Percentiles rank a stretch among this genome's conserved stretches.
Evolutionary conservation across 352 stramenopile genomes (phyloP).

Genomic region (Phytophthora cactorum): DNA sequence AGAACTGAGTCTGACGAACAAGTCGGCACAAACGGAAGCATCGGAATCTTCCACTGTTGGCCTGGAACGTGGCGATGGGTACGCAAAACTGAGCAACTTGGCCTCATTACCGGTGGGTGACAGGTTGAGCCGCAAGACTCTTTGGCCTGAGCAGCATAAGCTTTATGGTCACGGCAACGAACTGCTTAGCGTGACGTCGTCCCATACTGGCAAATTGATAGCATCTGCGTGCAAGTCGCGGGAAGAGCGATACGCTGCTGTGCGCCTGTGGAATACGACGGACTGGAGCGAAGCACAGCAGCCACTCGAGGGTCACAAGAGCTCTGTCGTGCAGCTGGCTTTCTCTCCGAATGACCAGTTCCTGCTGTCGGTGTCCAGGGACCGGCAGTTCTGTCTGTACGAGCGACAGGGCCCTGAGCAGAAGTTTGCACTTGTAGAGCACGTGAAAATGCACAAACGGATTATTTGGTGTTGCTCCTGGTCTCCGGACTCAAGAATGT

Average conservation of each 20-base stretch:
- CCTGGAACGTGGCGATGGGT: slow-evolving; percentile 35
- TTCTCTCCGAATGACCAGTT: slow-evolving; percentile 72
- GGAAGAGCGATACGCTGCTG: slow-evolving; percentile 64
- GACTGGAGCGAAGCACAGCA: slow-evolving; percentile 56
- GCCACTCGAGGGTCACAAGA: slow-evolving; percentile 74
- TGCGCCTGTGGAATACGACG: slow-evolving; percentile 72
- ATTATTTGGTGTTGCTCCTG: slow-evolving; percentile 87
- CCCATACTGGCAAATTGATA: slow-evolving; percentile 54
- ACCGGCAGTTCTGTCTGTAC: slow-evolving; percentile 78
- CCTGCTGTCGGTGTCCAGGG: slow-evolving; percentile 74
- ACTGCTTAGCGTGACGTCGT: slow-evolving; percentile 70
- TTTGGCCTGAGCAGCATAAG: slow-evolving; percentile 82
- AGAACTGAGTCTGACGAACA: slow-evolving; percentile 83
- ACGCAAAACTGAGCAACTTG: slow-evolving; percentile 12
- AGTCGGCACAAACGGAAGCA: slow-evolving; percentile 31
- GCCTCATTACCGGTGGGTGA: slow-evolving; percentile 66
- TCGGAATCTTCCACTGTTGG: background rate
- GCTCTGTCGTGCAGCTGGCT: slow-evolving; percentile 77
- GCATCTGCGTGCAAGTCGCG: slow-evolving; percentile 81
- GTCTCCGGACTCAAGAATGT: slow-evolving; percentile 61
- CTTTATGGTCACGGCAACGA: slow-evolving; percentile 86
- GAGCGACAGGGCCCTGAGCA: slow-evolving; percentile 24
- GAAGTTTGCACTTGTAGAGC: slow-evolving; percentile 48
- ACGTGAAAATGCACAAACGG: slow-evolving; percentile 72
- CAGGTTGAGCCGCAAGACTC: slow-evolving; percentile 62